Conservation (phyloP, 345 rosid genomes). For the Gossypium sturtianum region DNA sequence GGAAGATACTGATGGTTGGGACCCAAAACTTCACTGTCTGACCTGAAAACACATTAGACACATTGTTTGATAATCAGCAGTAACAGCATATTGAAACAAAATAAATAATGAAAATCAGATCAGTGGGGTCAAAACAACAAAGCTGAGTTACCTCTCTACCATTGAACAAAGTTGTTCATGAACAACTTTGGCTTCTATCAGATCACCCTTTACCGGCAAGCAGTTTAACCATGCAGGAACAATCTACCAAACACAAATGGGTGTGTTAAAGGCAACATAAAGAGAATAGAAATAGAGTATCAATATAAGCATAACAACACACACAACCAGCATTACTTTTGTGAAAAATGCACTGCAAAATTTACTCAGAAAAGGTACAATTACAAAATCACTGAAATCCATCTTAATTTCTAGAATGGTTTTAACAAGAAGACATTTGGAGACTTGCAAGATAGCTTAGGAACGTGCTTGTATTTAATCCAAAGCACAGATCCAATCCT, state of each 20-base stretch:
- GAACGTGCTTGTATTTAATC: neutral
- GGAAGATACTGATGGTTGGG: slow-evolving; percentile 87
- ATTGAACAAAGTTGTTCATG: slow-evolving; percentile 93
- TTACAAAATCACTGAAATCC: neutral
- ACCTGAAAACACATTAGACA: slow-evolving; percentile 44
- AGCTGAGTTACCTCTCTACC: slow-evolving; percentile 72
- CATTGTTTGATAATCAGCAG: slow-evolving; percentile 2
- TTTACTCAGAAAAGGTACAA: neutral
- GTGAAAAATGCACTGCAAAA: neutral
- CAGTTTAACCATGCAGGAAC: slow-evolving; percentile 99
- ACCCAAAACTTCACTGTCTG: slow-evolving; percentile 78
- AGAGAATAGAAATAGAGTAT: neutral
- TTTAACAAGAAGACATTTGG: neutral
- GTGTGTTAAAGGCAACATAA: neutral
- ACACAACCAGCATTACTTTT: neutral
- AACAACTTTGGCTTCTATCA: slow-evolving; percentile 95
- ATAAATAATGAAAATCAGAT: neutral
- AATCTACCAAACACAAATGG: slow-evolving; percentile 40
- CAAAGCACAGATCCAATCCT: neutral
- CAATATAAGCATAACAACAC: neutral
- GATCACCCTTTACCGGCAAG: slow-evolving; percentile 85
- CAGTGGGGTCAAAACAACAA: neutral
- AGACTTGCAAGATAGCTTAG: neutral
- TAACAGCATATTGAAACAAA: neutral
- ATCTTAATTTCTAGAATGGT: neutral